Percentiles rank a stretch among this genome's conserved stretches.
phyloP scores from a whole-genome alignment of 306 rosid genomes.

The Spatholobus suberectus region DNA sequence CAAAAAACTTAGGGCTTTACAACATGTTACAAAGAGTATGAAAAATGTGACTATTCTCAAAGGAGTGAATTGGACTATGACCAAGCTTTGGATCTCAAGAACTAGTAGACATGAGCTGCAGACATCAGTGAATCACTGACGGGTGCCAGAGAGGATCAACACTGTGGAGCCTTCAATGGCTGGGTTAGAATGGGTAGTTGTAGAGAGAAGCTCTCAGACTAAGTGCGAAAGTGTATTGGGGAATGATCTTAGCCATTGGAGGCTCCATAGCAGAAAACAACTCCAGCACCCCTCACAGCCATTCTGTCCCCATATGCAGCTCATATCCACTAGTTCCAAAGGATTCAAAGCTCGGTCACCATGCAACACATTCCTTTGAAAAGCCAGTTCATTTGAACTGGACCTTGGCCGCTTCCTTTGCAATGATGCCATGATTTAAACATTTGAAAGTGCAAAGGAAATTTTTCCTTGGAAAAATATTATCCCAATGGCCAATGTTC shows the following conservation, averaged over 20 bases:
- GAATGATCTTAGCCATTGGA: constrained; percentile 20
- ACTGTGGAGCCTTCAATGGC: constrained; percentile 27
- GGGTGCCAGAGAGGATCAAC: not conserved
- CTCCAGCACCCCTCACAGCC: constrained; percentile 16
- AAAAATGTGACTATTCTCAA: constrained; percentile 22
- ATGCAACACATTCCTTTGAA: constrained; percentile 29
- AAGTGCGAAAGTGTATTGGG: not conserved
- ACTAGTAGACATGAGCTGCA: constrained; percentile 9
- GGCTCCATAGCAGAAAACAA: constrained; percentile 4
- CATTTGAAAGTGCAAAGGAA: constrained; percentile 13
- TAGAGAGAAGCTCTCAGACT: constrained; percentile 11
- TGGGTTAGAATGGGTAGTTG: constrained; percentile 11
- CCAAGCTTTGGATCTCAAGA: constrained; percentile 36
- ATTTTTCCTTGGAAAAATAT: constrained; percentile 30
- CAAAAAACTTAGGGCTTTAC: constrained; percentile 33
- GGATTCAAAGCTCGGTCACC: constrained; percentile 35
- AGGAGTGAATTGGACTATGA: constrained; percentile 23
- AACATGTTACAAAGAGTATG: constrained; percentile 36
- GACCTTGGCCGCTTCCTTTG: constrained; percentile 30
- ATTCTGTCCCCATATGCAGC: constrained; percentile 12
- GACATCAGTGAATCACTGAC: constrained; percentile 3
- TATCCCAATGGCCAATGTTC: not conserved
- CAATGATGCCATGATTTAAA: constrained; percentile 30
- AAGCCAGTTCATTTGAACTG: constrained; percentile 33
- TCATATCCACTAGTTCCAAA: constrained; percentile 26